These are phyloP conservation scores for Forsythia suspensa DNA, from an alignment of 257 asterid species.

Conservation along the genomic window DNA sequence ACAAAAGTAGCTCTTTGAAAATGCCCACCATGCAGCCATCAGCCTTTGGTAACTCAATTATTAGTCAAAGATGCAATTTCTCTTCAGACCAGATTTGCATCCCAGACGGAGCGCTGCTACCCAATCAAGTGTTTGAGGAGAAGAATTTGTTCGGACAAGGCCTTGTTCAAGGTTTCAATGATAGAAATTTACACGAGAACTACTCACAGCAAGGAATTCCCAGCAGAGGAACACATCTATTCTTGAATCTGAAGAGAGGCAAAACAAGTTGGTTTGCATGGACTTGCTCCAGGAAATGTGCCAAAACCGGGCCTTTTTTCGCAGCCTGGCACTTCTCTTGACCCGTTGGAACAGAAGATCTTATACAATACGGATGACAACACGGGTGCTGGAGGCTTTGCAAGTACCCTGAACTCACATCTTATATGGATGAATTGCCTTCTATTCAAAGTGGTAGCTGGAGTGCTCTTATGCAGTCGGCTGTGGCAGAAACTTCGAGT, in stretches of 20 bases:
- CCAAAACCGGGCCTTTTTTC: constrained; percentile 30
- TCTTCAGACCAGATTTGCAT: constrained; percentile 33
- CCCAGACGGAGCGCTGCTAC: constrained; percentile 29
- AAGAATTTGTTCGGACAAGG: constrained; percentile 49
- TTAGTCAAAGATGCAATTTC: constrained; percentile 33
- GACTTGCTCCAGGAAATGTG: constrained; percentile 22
- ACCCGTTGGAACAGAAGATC: constrained; percentile 70
- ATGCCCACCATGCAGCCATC: constrained; percentile 39
- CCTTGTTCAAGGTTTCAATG: constrained; percentile 30
- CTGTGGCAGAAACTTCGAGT: constrained; percentile 77
- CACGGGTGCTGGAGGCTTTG: constrained; percentile 33
- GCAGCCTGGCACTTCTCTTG: constrained; percentile 45
- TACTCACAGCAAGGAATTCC: constrained; percentile 37
- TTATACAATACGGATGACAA: constrained; percentile 50
- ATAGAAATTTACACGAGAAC: constrained; percentile 33
- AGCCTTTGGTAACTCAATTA: constrained; percentile 33
- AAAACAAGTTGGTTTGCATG: constrained; percentile 38
- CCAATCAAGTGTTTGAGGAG: constrained; percentile 38
- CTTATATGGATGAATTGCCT: constrained; percentile 32
- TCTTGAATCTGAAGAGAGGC: constrained; percentile 35
- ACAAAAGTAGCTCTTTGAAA: constrained; percentile 31
- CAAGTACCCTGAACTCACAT: constrained; percentile 29
- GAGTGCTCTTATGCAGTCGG: constrained; percentile 97
- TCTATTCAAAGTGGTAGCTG: constrained; percentile 72
- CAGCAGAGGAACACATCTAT: constrained; percentile 31